phyloP scores from a whole-genome alignment of 176 grass and related monocot genomes.

The Elymus sibiricus region DNA sequence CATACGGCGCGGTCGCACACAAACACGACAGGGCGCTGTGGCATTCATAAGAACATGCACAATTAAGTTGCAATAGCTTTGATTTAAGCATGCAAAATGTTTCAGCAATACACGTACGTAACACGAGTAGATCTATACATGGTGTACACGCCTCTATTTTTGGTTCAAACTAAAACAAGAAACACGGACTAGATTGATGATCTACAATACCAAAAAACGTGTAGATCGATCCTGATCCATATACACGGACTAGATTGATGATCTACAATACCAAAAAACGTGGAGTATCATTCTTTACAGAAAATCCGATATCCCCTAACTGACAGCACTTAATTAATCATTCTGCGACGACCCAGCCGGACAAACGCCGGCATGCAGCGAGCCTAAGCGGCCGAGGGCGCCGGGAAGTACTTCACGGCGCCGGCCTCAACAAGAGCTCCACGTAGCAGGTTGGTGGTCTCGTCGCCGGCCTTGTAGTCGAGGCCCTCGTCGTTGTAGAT shows the following conservation, averaged over 20 bases:
- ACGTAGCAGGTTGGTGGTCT: background rate
- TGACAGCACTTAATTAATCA: background rate
- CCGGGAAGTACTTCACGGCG: slow-evolving; percentile 27
- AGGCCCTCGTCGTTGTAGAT: slow-evolving; percentile 53
- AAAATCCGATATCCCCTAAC: background rate
- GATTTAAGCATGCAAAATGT: too few species aligned
- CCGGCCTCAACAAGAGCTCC: background rate
- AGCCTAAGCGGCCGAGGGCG: slow-evolving; percentile 43
- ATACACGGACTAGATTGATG: too few species aligned
- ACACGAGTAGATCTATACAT: too few species aligned
- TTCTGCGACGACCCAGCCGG: background rate
- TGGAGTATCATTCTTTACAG: too few species aligned
- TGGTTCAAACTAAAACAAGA: too few species aligned
- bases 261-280: too few species aligned
- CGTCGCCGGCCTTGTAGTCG: slow-evolving; percentile 28
- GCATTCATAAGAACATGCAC: too few species aligned
- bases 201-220: background rate
- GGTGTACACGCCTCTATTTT: too few species aligned
- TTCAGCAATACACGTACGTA: too few species aligned
- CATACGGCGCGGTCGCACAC: too few species aligned
- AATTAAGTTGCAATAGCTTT: too few species aligned
- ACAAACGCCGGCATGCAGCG: background rate
- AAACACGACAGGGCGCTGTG: too few species aligned
- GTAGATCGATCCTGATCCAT: background rate
- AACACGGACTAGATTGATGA: background rate